Conservation (phyloP, 2,329 filamentous ascomycete genomes). For the Fusarium kyushuense region DNA sequence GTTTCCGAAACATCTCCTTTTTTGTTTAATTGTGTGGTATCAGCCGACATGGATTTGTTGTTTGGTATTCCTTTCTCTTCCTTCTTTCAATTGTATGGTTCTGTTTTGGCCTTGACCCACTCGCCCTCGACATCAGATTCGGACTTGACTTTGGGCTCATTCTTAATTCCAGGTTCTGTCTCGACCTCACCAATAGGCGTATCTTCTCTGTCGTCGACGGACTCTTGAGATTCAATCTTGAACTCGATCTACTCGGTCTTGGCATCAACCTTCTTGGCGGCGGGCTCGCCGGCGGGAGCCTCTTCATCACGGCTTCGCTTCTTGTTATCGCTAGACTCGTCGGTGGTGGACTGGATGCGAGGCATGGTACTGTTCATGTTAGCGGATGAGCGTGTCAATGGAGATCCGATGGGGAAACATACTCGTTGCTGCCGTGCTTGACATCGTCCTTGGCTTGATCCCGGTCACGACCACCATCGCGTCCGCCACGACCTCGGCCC, state of each 20-base stretch:
- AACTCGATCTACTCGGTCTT: constrained; percentile 66
- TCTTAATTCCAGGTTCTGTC: neutral
- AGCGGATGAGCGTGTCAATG: constrained; percentile 7
- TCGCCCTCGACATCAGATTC: constrained; percentile 63
- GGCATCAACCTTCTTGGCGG: constrained; percentile 72
- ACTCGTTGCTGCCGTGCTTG: constrained; percentile 48
- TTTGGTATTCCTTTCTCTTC: constrained; percentile 10
- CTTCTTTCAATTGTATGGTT: neutral
- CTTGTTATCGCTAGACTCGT: constrained; percentile 55
- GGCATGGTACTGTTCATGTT: constrained; percentile 47
- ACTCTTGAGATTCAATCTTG: constrained; percentile 54
- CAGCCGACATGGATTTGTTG: constrained; percentile 16
- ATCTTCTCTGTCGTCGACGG: neutral
- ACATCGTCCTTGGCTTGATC: constrained; percentile 48
- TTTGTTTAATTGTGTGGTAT: constrained; percentile 42
- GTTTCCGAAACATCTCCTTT: constrained; percentile 11
- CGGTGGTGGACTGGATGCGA: constrained; percentile 61
- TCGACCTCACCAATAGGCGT: neutral
- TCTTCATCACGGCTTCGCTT: constrained; percentile 70
- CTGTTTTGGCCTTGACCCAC: neutral
- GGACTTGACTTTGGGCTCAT: constrained; percentile 67
- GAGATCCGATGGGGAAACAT: constrained; percentile 13
- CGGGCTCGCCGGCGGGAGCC: constrained; percentile 56
- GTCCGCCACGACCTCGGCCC: constrained; percentile 56
- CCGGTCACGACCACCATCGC: constrained; percentile 57